A percentile compares a stretch with the other conserved stretches of the same genome.
Conservation (phyloP, 495 filamentous ascomycete species). For the Trichocladium uniseriatum region DNA sequence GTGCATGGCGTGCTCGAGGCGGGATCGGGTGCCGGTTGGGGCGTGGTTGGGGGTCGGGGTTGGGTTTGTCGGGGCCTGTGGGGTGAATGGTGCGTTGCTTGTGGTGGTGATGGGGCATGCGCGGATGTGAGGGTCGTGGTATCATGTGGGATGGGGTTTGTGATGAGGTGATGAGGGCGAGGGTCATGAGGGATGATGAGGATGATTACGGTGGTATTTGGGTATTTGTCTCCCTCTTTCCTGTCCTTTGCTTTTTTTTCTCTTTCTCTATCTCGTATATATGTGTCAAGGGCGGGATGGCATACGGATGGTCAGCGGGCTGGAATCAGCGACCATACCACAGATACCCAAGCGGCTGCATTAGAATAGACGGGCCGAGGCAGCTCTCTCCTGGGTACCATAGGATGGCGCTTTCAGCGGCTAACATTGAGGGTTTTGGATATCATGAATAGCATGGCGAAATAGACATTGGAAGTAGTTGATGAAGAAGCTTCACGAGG, state of each 20-base stretch:
- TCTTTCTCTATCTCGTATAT: background rate
- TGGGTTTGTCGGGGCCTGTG: conserved; percentile 38
- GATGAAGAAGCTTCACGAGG: too few species aligned
- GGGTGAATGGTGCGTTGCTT: conserved; percentile 43
- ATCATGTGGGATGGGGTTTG: background rate
- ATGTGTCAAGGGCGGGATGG: background rate
- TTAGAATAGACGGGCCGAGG: background rate
- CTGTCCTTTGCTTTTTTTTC: background rate
- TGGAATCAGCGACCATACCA: background rate
- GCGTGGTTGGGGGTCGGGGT: conserved; percentile 35
- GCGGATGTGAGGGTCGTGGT: conserved; percentile 16
- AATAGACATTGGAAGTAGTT: too few species aligned
- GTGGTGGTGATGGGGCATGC: conserved; percentile 37
- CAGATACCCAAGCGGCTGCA: background rate
- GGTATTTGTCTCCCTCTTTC: too few species aligned
- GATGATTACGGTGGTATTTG: background rate
- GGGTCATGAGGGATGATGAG: background rate
- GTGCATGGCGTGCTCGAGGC: conserved; percentile 36
- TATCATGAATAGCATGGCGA: too few species aligned
- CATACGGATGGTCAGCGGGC: background rate
- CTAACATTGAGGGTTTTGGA: background rate
- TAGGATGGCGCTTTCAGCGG: background rate
- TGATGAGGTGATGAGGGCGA: background rate
- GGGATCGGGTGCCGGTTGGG: conserved; percentile 33
- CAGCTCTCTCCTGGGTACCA: background rate